phyloP scores from a whole-genome alignment of 2,329 filamentous ascomycete genomes.

The Diaporthe sp. region DNA sequence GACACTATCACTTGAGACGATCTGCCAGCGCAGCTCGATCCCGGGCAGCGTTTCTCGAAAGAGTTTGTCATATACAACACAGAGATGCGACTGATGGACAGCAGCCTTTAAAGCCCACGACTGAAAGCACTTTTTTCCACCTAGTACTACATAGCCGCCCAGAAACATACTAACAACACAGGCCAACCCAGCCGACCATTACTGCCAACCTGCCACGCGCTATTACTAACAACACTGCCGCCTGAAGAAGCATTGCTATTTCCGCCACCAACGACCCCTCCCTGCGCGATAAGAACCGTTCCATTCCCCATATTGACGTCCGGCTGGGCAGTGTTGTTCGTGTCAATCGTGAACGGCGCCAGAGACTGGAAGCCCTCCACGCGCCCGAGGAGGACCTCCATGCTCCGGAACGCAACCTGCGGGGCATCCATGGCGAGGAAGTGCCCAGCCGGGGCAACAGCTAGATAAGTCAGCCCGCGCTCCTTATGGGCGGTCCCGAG shows the following conservation, averaged over 20 bases:
- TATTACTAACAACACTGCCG: background rate
- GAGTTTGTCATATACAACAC: background rate
- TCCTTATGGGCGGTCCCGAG: slow-evolving; percentile 37
- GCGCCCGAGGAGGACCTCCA: slow-evolving; percentile 37
- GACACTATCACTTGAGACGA: background rate
- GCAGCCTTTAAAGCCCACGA: background rate
- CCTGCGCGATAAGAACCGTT: slow-evolving; percentile 3
- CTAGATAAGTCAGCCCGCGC: slow-evolving; percentile 42
- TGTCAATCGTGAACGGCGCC: slow-evolving; percentile 37
- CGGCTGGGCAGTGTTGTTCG: slow-evolving; percentile 27
- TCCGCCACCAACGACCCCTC: slow-evolving; percentile 6
- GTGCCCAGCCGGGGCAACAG: slow-evolving; percentile 29
- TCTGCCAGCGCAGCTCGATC: background rate
- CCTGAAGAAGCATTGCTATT: background rate
- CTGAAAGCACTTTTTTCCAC: background rate
- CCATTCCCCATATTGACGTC: slow-evolving; percentile 13
- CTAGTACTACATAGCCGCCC: background rate
- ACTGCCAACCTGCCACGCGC: background rate
- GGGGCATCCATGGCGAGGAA: slow-evolving; percentile 36
- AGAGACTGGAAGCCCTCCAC: slow-evolving; percentile 35
- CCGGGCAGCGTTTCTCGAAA: background rate
- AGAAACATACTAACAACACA: background rate
- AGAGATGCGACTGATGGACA: background rate
- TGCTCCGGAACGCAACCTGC: slow-evolving; percentile 32
- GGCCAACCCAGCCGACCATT: background rate